Conservation (phyloP, 371 early-diverging fungal species). For the Circinella umbellata region DNA sequence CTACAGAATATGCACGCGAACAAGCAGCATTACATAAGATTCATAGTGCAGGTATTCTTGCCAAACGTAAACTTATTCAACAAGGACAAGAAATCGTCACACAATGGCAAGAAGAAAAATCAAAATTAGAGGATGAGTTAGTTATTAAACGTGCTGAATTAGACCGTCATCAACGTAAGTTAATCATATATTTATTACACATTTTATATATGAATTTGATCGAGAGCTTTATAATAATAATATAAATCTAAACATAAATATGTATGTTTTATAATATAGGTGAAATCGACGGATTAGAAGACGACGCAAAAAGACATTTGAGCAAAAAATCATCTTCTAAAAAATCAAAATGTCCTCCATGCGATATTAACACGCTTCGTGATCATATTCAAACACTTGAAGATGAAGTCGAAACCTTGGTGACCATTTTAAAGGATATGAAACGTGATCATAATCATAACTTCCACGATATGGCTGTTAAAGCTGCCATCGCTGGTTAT, state of each 20-base stretch:
- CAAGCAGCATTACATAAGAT: conserved; percentile 38
- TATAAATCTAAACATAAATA: too few species aligned
- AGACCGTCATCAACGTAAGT: conserved; percentile 27
- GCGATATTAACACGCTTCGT: conserved; percentile 26
- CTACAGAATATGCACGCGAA: conserved; percentile 48
- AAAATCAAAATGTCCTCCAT: conserved; percentile 22
- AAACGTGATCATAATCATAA: conserved; percentile 78
- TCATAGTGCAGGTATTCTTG: conserved; percentile 24
- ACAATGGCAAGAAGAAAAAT: conserved; percentile 37
- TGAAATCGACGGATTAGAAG: conserved; percentile 37
- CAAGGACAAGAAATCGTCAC: conserved; percentile 46
- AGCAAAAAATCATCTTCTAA: conserved; percentile 14
- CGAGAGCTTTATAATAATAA: too few species aligned
- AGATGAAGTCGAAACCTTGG: conserved; percentile 43
- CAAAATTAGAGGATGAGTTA: conserved; percentile 37
- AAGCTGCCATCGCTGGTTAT: conserved; percentile 63
- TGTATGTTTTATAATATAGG: background rate
- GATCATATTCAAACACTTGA: conserved; percentile 38
- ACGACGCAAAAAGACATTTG: conserved; percentile 10
- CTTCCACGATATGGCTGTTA: conserved; percentile 79
- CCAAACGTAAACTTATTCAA: conserved; percentile 36
- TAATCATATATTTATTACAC: too few species aligned
- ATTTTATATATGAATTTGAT: too few species aligned
- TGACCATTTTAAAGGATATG: conserved; percentile 58
- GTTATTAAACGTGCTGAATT: conserved; percentile 35